Conservation (phyloP, 2,329 filamentous ascomycete species). For the Ophiostoma piceae region DNA sequence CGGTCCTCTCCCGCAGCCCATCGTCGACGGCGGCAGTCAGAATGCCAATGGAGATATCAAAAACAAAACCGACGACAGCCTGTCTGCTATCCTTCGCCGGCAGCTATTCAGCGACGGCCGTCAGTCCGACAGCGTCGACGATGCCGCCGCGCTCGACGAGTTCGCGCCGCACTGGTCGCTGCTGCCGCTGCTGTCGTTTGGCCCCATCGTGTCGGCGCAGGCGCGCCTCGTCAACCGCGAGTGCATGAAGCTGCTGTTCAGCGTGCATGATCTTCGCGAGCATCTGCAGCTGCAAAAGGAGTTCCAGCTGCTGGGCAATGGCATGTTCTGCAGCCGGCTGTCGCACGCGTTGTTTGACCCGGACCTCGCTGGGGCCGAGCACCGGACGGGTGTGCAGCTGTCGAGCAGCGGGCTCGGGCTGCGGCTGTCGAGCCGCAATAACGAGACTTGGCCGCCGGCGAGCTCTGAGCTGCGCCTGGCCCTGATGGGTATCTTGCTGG, state of each 20-base stretch:
- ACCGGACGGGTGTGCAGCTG: conserved; percentile 59
- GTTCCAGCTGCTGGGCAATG: conserved; percentile 81
- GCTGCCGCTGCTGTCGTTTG: conserved; percentile 66
- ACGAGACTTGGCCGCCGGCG: conserved; percentile 81
- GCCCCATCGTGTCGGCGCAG: conserved; percentile 67
- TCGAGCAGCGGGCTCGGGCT: conserved; percentile 74
- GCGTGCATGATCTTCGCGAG: conserved; percentile 61
- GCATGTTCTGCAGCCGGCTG: conserved; percentile 73
- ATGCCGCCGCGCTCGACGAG: conserved; percentile 25
- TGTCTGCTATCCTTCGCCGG: conserved; percentile 40
- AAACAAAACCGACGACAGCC: conserved; percentile 32
- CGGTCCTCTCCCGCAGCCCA: conserved; percentile 31
- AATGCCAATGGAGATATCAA: not conserved
- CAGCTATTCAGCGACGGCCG: conserved; percentile 35
- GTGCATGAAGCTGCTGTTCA: conserved; percentile 70
- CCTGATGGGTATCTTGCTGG: conserved; percentile 76
- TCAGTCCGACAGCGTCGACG: not conserved
- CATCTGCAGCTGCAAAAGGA: conserved; percentile 71
- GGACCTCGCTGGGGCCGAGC: conserved; percentile 72
- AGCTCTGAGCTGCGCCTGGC: conserved; percentile 88
- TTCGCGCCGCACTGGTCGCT: conserved; percentile 54
- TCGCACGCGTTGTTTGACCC: conserved; percentile 81
- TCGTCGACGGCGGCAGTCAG: not conserved
- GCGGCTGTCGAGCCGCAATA: conserved; percentile 64
- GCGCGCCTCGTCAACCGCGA: conserved; percentile 71